phyloP scores from a whole-genome alignment of 1,284 basidiomycete species.

The Cerioporus squamosus region DNA sequence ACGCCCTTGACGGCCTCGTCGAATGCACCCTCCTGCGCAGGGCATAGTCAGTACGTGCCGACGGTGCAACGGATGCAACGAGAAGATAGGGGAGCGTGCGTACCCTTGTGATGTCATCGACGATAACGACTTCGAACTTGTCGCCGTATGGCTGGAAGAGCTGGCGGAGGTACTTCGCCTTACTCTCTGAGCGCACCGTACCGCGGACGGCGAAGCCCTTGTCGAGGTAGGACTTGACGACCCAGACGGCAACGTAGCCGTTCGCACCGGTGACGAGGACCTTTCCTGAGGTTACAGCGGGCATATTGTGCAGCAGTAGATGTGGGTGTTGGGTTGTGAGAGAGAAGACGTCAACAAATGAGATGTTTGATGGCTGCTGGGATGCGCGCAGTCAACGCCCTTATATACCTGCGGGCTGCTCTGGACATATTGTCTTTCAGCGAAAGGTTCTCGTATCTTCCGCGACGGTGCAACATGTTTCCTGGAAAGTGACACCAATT shows the following conservation, averaged over 20 bases:
- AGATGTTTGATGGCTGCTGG: too few species aligned
- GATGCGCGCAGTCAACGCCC: too few species aligned
- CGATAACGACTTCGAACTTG: slow-evolving; percentile 51
- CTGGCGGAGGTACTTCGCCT: slow-evolving; percentile 47
- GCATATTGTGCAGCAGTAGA: slow-evolving; percentile 26
- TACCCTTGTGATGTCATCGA: slow-evolving; percentile 58
- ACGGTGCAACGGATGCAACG: too few species aligned
- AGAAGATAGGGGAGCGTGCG: not conserved
- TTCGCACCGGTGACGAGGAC: slow-evolving; percentile 37
- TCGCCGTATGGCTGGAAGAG: slow-evolving; percentile 17
- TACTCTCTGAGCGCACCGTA: slow-evolving; percentile 51
- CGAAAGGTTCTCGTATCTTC: too few species aligned
- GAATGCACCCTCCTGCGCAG: slow-evolving; percentile 41
- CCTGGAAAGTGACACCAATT: too few species aligned
- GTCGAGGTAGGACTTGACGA: slow-evolving; percentile 35
- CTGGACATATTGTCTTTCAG: too few species aligned
- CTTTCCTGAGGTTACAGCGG: slow-evolving; percentile 24
- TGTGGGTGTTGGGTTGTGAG: too few species aligned
- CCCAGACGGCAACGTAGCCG: slow-evolving; percentile 38
- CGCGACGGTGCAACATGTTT: too few species aligned
- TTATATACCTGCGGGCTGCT: too few species aligned
- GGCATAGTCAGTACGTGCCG: not conserved
- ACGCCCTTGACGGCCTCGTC: slow-evolving; percentile 31
- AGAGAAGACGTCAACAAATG: too few species aligned
- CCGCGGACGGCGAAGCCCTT: slow-evolving; percentile 47